Base-by-base conservation (phyloP, 139 green algal species). In the Chlorella sp. region DNA sequence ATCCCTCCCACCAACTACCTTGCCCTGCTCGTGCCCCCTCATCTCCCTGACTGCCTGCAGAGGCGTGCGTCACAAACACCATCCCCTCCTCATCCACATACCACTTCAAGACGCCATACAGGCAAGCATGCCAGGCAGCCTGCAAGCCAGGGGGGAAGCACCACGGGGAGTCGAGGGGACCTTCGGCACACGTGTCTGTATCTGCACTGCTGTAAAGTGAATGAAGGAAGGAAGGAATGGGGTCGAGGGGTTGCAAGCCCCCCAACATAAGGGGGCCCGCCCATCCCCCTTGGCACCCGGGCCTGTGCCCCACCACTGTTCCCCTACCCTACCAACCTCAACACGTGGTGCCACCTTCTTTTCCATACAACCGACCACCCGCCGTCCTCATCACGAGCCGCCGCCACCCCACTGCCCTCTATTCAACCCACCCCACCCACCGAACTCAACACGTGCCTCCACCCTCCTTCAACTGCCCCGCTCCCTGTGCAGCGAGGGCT, bases 81-180 rank as follows among this genome's bases (percentile, higher is more conserved):
- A 73, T 93, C 11, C 94, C 94, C 24, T 89, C 87, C 83, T 60
- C 90, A 12, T 15, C 37, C 19, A 90, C 84, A 37, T 85, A 93
- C 81, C 64, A 78, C 28, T 95, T 96, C 89, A 77, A 68, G 12
- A 98, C 95, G 34, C 96, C 96, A 14, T 96, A 95, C 84, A 93
- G 79, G 79, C 34, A 37, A 40, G 79, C 42, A 21, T 57, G 48
- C 48, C 48, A 57, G 48, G 7, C 48, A 57, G 48, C 64, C 64
- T 30, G 21, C 64, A 73, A 73, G 64, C 64, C 21, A 73, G 64
- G 64, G 7, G 21, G 64, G 11, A 73, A 73, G 64, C 64, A 26
- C 21, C 21, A 14, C 21, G 22, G 24, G n/a, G n/a, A n/a, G n/a
- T n/a, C n/a, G n/a, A n/a, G n/a, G n/a, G n/a, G n/a, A n/a, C n/a